These are phyloP conservation scores for Holtermanniella nyarrowii DNA, from an alignment of 768 basidiomycete genomes.

Conservation along the genomic window DNA sequence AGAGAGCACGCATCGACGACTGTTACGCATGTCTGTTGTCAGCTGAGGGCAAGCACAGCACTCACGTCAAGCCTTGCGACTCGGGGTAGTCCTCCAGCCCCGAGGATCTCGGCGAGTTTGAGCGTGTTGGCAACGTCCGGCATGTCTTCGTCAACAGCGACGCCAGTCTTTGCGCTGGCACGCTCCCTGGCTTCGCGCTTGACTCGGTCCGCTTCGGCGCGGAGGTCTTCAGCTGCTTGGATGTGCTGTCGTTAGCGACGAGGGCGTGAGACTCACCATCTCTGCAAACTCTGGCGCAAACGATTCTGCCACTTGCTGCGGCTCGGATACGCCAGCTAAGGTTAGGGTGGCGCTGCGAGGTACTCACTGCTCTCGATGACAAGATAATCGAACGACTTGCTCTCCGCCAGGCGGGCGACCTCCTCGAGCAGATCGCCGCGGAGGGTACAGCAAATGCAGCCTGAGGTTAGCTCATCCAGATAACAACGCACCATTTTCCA, in stretches of 20 bases:
- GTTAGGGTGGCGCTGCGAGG: background rate
- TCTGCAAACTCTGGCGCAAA: slow-evolving; percentile 36
- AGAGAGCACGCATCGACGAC: slow-evolving; percentile 36
- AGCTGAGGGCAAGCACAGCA: background rate
- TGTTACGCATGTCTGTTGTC: slow-evolving; percentile 24
- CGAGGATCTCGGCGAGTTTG: slow-evolving; percentile 33
- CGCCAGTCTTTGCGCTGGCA: background rate
- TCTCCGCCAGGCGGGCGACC: slow-evolving; percentile 32
- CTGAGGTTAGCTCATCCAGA: background rate
- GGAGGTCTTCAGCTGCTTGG: background rate
- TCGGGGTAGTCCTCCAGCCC: slow-evolving; percentile 30
- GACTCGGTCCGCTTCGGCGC: background rate
- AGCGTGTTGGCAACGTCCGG: slow-evolving; percentile 6
- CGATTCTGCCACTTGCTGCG: slow-evolving; percentile 35
- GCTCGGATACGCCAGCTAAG: background rate
- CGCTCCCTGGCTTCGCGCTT: background rate
- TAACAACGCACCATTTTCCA: slow-evolving; percentile 34
- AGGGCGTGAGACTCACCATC: background rate
- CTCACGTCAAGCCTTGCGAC: slow-evolving; percentile 28
- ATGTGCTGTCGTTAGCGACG: background rate
- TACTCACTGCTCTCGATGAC: slow-evolving; percentile 34
- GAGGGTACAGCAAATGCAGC: slow-evolving; percentile 41
- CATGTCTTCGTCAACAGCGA: slow-evolving; percentile 23
- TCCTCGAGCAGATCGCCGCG: slow-evolving; percentile 39
- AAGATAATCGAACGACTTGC: slow-evolving; percentile 35